These are phyloP conservation scores for Vigna angularis DNA, from an alignment of 306 rosid genomes.

Conservation along the genomic window DNA sequence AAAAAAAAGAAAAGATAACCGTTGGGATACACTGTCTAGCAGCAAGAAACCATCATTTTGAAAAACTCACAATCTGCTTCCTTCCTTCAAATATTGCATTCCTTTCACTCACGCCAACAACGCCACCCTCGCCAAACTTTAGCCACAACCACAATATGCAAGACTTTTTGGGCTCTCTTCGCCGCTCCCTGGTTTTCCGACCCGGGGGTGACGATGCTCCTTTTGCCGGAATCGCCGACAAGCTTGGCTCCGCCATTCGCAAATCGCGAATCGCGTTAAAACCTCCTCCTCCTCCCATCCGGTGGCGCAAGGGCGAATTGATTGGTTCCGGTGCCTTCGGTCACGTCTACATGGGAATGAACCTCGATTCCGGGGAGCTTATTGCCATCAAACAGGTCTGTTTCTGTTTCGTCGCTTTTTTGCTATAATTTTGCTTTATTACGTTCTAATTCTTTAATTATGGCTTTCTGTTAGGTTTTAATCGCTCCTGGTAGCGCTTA, in stretches of 20 bases:
- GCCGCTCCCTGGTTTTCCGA: constrained; percentile 75
- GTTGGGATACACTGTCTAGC: constrained; percentile 32
- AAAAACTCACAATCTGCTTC: constrained; percentile 44
- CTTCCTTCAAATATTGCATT: constrained; percentile 38
- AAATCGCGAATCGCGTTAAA: constrained; percentile 71
- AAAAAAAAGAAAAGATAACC: constrained; percentile 39
- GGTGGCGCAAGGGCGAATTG: constrained; percentile 93
- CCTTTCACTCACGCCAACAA: constrained; percentile 13
- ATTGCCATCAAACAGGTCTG: constrained; percentile 86
- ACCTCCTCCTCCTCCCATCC: constrained; percentile 61
- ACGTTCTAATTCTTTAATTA: constrained; percentile 21
- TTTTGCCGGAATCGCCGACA: constrained; percentile 70
- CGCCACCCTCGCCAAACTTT: constrained; percentile 39
- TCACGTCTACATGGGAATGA: constrained; percentile 93
- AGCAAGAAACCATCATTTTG: constrained; percentile 29
- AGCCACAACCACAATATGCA: constrained; percentile 53
- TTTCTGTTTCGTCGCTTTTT: constrained; percentile 35
- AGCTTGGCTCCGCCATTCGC: constrained; percentile 77
- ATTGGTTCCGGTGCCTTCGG: constrained; percentile 95
- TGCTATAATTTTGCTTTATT: not conserved
- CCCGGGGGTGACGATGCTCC: constrained; percentile 55
- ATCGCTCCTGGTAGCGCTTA: constrained; percentile 77
- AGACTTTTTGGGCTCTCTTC: constrained; percentile 79
- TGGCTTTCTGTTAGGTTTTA: constrained; percentile 62
- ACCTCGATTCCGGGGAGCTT: constrained; percentile 95